Base-by-base conservation (phyloP, 2,329 filamentous ascomycete species). In the Hansfordia pulvinata region DNA sequence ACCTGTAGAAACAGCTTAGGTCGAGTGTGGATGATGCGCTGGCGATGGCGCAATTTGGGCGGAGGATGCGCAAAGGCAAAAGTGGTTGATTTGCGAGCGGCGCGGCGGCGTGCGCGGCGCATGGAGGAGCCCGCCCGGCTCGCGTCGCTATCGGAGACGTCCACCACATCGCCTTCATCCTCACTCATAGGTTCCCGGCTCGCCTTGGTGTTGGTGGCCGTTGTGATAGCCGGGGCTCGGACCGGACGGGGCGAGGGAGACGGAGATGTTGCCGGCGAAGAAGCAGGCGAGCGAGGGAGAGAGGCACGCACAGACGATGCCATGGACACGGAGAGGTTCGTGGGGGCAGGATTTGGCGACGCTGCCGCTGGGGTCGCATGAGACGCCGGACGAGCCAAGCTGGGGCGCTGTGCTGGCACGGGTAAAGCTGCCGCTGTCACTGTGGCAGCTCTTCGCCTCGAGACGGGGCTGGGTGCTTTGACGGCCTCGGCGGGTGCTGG, bases 1-100 rank as follows among this genome's bases (percentile, higher is more conserved):
- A 86, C 55, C 47, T 88, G 80, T 5, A 86, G 60, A 5, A 84
- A 54, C 11, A 84, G 54, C 27, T 70, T 70, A 8, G 79, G 77
- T 10, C 77, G 69, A 17, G 79, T 60, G 39, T 76, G 60, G 19
- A 83, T 57, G 34, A 76, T 64, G 14, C 78, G 62, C 43, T 77
- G 78, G 42, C 74, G 65, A 42, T 61, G 56, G 36, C 64, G 53
- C 33, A 69, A 44, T 40, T 63, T 57, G 35, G 77, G 59, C 31
- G 76, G 60, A 0, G 80, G 77, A 35, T 78, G 76, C 22, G 76
- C 79, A 20, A 85, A 60, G 28, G 70, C 60, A 46, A 69, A 84
- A 6, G 60, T 64, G 3, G 74, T 80, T 43, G 68, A 74, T 27
- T 61, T 64, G 32, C 70, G 60, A 4, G 55, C 50, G 1, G 50